Percentiles rank a stretch among this genome's conserved stretches.
Conservation (phyloP, 139 green algal genomes). For the Nannochloris sp. region DNA sequence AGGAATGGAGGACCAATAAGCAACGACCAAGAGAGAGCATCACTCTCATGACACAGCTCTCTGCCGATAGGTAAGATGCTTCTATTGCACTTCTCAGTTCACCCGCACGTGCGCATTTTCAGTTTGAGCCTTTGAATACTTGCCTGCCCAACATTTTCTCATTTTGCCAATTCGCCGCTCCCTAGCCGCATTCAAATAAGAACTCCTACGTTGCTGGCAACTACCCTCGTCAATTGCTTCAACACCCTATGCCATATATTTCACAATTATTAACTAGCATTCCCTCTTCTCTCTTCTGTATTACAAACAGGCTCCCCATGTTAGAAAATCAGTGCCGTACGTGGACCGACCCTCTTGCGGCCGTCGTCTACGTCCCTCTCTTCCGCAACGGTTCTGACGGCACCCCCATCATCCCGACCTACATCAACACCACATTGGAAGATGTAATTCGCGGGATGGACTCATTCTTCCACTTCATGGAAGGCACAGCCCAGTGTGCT, state of each 20-base stretch:
- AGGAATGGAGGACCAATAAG: conserved; percentile 2
- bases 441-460: conserved; percentile 1
- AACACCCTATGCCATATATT: background rate
- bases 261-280: background rate
- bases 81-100: background rate
- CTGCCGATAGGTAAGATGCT: background rate
- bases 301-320: background rate
- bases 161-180: too few species aligned
- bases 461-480: conserved; percentile 3
- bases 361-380: conserved; percentile 4
- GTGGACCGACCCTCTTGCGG: conserved; percentile 5
- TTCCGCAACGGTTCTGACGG: background rate
- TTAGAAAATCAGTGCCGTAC: conserved; percentile 6
- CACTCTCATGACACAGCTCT: conserved; percentile 12
- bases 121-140: background rate
- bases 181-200: too few species aligned
- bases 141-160: too few species aligned
- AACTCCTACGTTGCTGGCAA: too few species aligned
- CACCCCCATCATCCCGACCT: conserved; percentile 1
- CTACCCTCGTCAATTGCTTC: too few species aligned
- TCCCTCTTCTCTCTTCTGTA: background rate
- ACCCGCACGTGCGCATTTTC: background rate
- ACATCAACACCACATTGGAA: conserved; percentile 5
- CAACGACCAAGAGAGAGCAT: conserved; percentile 5
- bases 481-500: background rate